These are phyloP conservation scores for Apiospora arundinis DNA, from an alignment of 2,329 filamentous ascomycete genomes.

Conservation along the genomic window DNA sequence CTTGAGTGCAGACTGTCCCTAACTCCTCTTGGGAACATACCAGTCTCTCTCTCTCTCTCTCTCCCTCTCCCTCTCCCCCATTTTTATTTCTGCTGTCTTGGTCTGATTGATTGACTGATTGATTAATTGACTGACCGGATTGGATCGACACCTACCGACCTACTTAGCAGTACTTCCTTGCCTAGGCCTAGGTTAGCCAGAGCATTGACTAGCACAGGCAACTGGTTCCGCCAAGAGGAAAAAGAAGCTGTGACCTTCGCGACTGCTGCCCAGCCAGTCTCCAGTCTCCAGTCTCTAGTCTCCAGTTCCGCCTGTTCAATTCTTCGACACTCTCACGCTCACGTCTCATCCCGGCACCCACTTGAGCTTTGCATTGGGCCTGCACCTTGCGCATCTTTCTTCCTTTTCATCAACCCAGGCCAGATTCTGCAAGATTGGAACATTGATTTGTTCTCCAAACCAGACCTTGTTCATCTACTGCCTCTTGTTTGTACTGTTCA, in stretches of 20 bases:
- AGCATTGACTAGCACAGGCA: neutral
- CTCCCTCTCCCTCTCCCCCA: neutral
- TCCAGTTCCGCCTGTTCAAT: slow-evolving; percentile 7
- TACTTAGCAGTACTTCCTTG: neutral
- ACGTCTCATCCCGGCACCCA: slow-evolving; percentile 13
- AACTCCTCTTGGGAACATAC: neutral
- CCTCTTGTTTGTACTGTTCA: slow-evolving; percentile 12
- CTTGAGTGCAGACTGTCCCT: slow-evolving; percentile 1
- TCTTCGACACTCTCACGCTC: neutral
- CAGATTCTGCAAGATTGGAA: slow-evolving; percentile 8
- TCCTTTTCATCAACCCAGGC: slow-evolving; percentile 11
- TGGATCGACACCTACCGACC: neutral
- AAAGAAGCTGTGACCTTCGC: neutral
- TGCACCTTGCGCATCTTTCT: slow-evolving; percentile 16
- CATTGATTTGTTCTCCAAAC: slow-evolving; percentile 12
- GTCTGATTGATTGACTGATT: neutral
- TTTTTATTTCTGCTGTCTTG: neutral
- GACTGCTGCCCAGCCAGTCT: neutral
- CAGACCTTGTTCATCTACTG: neutral
- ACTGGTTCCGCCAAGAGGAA: neutral
- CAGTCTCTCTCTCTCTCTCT: neutral
- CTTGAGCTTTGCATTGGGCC: slow-evolving; percentile 17
- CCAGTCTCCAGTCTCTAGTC: neutral
- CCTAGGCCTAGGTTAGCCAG: neutral
- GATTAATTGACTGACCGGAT: neutral